Percentiles rank a stretch among this genome's conserved stretches.
phyloP scores from a whole-genome alignment of 371 early-diverging fungal species.

The Haplosporangium sp. region DNA sequence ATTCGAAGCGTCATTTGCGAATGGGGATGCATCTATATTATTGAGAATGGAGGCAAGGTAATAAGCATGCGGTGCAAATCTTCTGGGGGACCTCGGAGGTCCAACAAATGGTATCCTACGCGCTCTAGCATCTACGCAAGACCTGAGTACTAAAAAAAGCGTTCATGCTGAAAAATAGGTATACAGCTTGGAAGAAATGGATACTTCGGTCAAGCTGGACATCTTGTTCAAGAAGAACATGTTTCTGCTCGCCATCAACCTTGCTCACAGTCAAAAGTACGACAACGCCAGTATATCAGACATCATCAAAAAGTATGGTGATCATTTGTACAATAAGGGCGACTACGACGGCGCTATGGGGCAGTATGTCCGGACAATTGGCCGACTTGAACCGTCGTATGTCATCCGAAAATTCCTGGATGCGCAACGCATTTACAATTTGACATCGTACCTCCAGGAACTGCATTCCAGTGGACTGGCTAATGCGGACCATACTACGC shows the following conservation, averaged over 20 bases:
- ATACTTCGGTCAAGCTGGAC: conserved; percentile 87
- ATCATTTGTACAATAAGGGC: conserved; percentile 88
- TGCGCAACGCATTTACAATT: conserved; percentile 90
- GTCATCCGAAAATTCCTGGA: conserved; percentile 96
- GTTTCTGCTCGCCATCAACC: conserved; percentile 87
- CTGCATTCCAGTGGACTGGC: conserved; percentile 88
- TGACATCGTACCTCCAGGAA: conserved; percentile 90
- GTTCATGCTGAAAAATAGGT: conserved; percentile 58
- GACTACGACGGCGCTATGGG: conserved; percentile 93
- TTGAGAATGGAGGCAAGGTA: conserved; percentile 84
- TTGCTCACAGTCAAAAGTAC: conserved; percentile 80
- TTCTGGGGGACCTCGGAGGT: no score
- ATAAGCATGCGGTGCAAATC: no score
- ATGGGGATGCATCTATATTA: conserved; percentile 92
- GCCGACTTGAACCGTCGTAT: conserved; percentile 94
- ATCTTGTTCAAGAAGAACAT: conserved; percentile 88
- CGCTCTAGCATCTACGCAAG: no score
- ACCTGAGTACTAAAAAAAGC: not conserved
- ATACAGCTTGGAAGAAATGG: conserved; percentile 87
- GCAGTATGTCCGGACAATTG: conserved; percentile 92
- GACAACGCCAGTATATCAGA: conserved; percentile 83
- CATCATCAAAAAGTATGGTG: conserved; percentile 93
- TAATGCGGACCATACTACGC: conserved; percentile 93
- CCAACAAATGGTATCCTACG: not conserved
- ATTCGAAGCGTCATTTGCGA: conserved; percentile 80